phyloP scores from a whole-genome alignment of 2,329 filamentous ascomycete species.

The Curvularia sp. region DNA sequence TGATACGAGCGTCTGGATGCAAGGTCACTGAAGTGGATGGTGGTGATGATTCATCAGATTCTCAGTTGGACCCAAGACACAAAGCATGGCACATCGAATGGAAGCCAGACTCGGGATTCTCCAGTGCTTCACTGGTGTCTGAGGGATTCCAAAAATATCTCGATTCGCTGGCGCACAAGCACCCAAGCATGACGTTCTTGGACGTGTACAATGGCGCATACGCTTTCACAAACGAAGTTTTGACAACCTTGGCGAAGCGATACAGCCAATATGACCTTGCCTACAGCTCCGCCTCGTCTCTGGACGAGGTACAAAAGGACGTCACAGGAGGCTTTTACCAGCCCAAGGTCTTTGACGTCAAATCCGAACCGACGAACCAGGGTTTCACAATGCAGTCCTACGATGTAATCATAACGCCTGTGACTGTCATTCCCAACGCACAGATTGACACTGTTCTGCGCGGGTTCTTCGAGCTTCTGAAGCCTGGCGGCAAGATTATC shows the following conservation, averaged over 20 bases:
- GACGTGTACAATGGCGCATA: background rate
- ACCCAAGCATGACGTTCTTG: background rate
- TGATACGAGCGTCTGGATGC: background rate
- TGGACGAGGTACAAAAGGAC: background rate
- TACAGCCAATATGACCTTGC: background rate
- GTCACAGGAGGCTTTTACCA: background rate
- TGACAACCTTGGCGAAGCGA: background rate
- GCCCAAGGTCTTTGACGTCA: slow-evolving; percentile 13
- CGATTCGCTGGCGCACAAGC: background rate
- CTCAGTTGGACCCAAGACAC: background rate
- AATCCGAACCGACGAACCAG: slow-evolving; percentile 17
- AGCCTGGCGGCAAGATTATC: slow-evolving; percentile 32
- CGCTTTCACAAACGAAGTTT: background rate
- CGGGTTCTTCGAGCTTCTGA: slow-evolving; percentile 24
- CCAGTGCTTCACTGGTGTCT: background rate
- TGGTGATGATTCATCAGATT: background rate
- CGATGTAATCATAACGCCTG: slow-evolving; percentile 39
- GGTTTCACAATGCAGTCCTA: slow-evolving; percentile 20
- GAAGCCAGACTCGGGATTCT: background rate
- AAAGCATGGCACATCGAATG: background rate
- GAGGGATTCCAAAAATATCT: background rate
- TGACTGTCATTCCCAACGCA: background rate
- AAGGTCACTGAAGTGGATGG: background rate
- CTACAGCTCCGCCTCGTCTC: background rate
- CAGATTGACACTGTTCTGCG: slow-evolving; percentile 37